Evolutionary conservation across 306 rosid species (phyloP).

Genomic region (Crataegus laevigata): DNA sequence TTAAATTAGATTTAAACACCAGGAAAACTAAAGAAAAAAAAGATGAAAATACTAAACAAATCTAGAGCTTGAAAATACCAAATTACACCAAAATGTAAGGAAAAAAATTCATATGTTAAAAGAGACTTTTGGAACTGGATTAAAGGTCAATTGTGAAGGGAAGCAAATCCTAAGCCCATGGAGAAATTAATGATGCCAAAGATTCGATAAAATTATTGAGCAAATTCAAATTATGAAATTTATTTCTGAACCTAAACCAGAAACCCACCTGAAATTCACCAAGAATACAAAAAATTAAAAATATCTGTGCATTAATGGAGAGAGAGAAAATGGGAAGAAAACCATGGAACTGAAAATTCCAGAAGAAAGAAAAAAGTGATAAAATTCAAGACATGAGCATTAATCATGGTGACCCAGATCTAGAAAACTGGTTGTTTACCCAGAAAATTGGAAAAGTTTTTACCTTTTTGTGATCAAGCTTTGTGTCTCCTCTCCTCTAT

Average conservation of each 20-base stretch:
- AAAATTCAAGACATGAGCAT: neutral
- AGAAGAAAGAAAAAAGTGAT: neutral
- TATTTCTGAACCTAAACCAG: slow-evolving; percentile 17
- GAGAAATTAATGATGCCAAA: neutral
- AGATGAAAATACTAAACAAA: neutral
- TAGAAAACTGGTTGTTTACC: neutral
- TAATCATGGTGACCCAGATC: neutral
- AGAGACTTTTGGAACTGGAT: neutral
- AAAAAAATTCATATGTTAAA: neutral
- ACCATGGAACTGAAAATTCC: slow-evolving; percentile 8
- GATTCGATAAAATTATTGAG: neutral
- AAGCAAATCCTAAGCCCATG: neutral
- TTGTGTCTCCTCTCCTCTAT: slow-evolving; percentile 5
- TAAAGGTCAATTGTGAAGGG: neutral
- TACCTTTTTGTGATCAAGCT: neutral
- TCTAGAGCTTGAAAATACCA: neutral
- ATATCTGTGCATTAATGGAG: neutral
- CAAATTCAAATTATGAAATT: neutral
- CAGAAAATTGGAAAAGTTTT: neutral
- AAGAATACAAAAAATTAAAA: neutral
- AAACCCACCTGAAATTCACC: neutral
- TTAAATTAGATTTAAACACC: neutral
- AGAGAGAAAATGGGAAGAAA: too few species aligned
- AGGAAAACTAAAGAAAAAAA: neutral
- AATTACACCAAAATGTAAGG: neutral